Conservation (phyloP, 1,284 basidiomycete genomes). For the Trichosporon inkin region DNA sequence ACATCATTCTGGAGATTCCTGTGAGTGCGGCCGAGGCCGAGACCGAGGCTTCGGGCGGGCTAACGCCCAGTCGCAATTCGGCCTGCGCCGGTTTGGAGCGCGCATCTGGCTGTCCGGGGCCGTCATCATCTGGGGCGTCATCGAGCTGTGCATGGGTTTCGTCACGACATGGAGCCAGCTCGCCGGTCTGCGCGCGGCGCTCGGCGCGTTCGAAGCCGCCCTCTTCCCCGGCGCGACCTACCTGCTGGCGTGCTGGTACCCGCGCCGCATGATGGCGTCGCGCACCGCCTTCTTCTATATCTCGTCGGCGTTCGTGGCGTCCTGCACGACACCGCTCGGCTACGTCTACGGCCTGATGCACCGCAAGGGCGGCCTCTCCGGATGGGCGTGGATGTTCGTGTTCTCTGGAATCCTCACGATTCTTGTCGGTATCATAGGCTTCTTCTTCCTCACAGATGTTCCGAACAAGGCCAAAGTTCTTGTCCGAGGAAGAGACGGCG, state of each 20-base stretch:
- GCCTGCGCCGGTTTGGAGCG: conserved; percentile 28
- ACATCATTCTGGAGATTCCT: conserved; percentile 46
- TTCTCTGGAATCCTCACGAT: conserved; percentile 15
- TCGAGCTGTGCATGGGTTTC: conserved; percentile 49
- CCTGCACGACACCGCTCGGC: conserved; percentile 14
- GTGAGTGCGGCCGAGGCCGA: too few relatives aligned
- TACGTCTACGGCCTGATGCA: conserved; percentile 15
- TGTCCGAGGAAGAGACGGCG: conserved; percentile 46
- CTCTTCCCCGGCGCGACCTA: conserved; percentile 49
- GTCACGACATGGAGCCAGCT: conserved; percentile 43
- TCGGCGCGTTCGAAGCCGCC: conserved; percentile 47
- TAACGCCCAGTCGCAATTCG: conserved; percentile 20
- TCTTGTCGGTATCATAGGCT: conserved; percentile 37
- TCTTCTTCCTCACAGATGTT: conserved; percentile 46
- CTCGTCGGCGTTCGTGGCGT: conserved; percentile 18
- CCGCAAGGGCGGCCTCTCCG: conserved; percentile 8
- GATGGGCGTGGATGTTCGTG: conserved; percentile 13
- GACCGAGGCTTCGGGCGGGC: too few relatives aligned
- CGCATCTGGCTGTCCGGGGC: conserved; percentile 18
- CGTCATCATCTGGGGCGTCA: conserved; percentile 46
- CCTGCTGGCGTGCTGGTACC: conserved; percentile 53
- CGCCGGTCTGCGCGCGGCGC: conserved; percentile 47
- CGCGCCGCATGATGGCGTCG: conserved; percentile 50
- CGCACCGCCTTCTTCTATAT: conserved; percentile 25
- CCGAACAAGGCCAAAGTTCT: conserved; percentile 53